Evolutionary conservation across 116 monocot genomes (phyloP), one percentile per base, ranked within the genome.

Genomic region (Phalaenopsis hybrid): DNA sequence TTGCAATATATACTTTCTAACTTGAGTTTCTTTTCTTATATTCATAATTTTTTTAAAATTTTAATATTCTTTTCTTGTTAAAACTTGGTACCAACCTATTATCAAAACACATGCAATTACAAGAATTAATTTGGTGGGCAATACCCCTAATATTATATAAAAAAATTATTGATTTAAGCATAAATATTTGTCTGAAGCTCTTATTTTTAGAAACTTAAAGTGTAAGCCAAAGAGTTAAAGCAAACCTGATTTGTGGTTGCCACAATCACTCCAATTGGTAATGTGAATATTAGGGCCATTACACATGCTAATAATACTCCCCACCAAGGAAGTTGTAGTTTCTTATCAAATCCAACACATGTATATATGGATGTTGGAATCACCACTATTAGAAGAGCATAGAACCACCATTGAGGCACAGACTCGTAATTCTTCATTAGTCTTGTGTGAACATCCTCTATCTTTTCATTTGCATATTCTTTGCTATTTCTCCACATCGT

Each of bases 311-410:
- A 75, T 18, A 89, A 25, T 74, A 87, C 44, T 1, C 87, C 89
- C 89, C 89, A 89, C 70, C 82, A 89, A 50, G 86, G 86, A 16
- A 89, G 82, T 82, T 89, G 89, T 55, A 89, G 79, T 15, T 89
- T 86, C 45, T 17, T 48, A 4, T 73, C 82, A 44, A 89, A 89
- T 4, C 89, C 89, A 59, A 82, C 80, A 15, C 84, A 84, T 4
- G 89, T 78, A 33, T 48, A 87, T 21, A 89, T 18, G 12, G 89
- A 89, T 33, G 85, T 50, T 1, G 58, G 80, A 8, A 86, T 21
- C 16, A 82, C 78, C 1, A 85, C 4, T 0, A 63, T 28, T 57
- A 89, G 63, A 17, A 89, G 44, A 33, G 58, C 25, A 31, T 82
- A 76, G 63, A 89, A 89, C 89, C 89, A 89, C 86, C 87, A 89